These are phyloP conservation scores for Chaetomium fimeti DNA, from an alignment of 495 filamentous ascomycete species.

Conservation along the genomic window DNA sequence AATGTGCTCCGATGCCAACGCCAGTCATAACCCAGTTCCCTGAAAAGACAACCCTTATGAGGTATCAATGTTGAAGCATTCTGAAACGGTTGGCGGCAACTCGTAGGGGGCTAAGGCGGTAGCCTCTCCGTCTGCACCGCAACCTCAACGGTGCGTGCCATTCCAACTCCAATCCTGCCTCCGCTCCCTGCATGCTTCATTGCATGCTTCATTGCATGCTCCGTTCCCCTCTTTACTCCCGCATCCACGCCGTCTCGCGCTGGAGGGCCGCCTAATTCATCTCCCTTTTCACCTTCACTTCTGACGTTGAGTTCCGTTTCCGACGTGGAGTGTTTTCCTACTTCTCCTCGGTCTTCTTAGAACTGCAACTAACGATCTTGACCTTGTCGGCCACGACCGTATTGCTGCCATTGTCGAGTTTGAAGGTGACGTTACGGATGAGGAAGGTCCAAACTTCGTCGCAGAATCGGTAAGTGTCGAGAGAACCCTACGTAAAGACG, in stretches of 20 bases:
- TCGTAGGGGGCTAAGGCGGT: too few species aligned
- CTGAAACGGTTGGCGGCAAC: not conserved
- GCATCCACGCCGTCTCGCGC: not conserved
- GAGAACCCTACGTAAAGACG: constrained; percentile 67
- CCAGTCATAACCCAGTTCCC: constrained; percentile 10
- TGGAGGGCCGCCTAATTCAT: not conserved
- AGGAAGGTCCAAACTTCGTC: constrained; percentile 99
- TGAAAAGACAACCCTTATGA: not conserved
- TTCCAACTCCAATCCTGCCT: not conserved
- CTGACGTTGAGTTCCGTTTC: not conserved
- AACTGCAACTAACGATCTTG: constrained; percentile 96
- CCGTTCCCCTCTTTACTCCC: not conserved
- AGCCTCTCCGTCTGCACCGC: too few species aligned
- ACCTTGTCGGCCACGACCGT: constrained; percentile 67
- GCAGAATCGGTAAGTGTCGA: constrained; percentile 99
- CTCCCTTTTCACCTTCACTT: not conserved
- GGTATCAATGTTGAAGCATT: not conserved
- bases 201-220: not conserved
- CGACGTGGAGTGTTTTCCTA: constrained; percentile 26
- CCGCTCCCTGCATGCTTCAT: not conserved
- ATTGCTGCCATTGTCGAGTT: constrained; percentile 76
- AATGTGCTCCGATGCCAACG: constrained; percentile 1
- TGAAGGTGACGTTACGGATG: constrained; percentile 97
- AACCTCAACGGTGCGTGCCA: not conserved
- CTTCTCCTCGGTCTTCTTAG: constrained; percentile 74